A percentile compares a stretch with the other conserved stretches of the same genome.
Evolutionary conservation across 1,284 basidiomycete genomes (phyloP).

Genomic region (Kwoniella shivajii): DNA sequence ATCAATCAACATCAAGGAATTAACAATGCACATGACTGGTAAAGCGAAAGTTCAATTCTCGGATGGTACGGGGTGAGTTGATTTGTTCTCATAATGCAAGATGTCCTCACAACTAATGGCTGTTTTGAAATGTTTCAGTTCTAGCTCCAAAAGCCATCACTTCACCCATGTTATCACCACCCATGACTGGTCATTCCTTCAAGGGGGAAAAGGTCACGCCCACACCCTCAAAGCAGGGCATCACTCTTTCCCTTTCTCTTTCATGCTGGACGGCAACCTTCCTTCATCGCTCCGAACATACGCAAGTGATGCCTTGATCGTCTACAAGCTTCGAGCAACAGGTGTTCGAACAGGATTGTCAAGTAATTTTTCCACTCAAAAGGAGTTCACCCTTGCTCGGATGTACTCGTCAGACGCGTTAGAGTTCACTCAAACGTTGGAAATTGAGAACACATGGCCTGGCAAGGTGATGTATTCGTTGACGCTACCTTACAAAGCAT

Average conservation of each 20-base stretch:
- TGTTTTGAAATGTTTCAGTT: constrained; percentile 15
- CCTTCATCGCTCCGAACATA: constrained; percentile 72
- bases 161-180: constrained; percentile 69
- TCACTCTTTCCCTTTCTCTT: constrained; percentile 71
- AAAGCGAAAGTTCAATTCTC: constrained; percentile 73
- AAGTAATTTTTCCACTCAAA: constrained; percentile 67
- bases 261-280: constrained; percentile 78
- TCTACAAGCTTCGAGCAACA: constrained; percentile 83
- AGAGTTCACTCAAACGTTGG: constrained; percentile 92
- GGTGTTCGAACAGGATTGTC: constrained; percentile 74
- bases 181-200: constrained; percentile 72
- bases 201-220: constrained; percentile 69
- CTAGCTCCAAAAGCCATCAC: constrained; percentile 52
- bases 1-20: constrained; percentile 79
- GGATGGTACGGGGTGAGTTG: constrained; percentile 66
- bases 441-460: constrained; percentile 92
- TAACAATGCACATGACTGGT: constrained; percentile 78
- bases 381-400: constrained; percentile 69
- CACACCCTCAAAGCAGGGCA: constrained; percentile 75
- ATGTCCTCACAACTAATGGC: neutral
- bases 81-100: neutral
- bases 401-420: constrained; percentile 77
- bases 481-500: constrained; percentile 63
- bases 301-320: constrained; percentile 64
- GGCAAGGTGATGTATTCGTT: constrained; percentile 91